Conservation (phyloP, 2,329 filamentous ascomycete genomes). For the Exophiala sp. region DNA sequence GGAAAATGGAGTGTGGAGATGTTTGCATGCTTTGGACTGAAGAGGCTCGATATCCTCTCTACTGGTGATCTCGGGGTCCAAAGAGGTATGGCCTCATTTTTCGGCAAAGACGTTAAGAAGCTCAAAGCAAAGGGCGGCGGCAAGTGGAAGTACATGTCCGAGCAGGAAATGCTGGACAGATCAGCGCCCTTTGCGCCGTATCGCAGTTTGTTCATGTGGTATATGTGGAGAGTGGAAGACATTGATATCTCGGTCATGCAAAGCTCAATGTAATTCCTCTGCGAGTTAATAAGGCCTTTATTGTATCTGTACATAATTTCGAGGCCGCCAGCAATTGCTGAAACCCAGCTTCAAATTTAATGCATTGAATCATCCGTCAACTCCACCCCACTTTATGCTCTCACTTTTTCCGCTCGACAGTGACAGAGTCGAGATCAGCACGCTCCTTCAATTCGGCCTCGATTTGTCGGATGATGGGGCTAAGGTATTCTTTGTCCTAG, state of each 20-base stretch:
- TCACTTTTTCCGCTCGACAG: conserved; percentile 38
- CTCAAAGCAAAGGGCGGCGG: conserved; percentile 73
- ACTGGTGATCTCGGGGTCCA: conserved; percentile 92
- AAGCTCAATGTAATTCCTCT: conserved; percentile 4
- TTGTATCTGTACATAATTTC: conserved; percentile 6
- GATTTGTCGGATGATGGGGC: conserved; percentile 65
- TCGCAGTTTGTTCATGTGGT: conserved; percentile 95
- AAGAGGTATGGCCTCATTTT: conserved; percentile 84
- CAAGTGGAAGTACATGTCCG: conserved; percentile 98
- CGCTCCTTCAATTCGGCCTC: conserved; percentile 66
- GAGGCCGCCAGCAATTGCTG: neutral
- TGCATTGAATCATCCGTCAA: too few species aligned
- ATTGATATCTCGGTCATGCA: conserved; percentile 53
- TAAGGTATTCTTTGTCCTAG: conserved; percentile 65
- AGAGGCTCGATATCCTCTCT: conserved; percentile 89
- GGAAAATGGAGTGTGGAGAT: conserved; percentile 94
- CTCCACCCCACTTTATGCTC: neutral
- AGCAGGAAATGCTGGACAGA: conserved; percentile 84
- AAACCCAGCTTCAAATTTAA: neutral
- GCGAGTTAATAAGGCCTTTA: neutral
- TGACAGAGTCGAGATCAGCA: conserved; percentile 64
- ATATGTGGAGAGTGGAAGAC: conserved; percentile 87
- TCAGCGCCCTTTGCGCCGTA: conserved; percentile 80
- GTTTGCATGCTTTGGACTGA: conserved; percentile 95
- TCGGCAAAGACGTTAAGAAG: conserved; percentile 77